These are phyloP conservation scores for Pelargonium citronellum DNA, from an alignment of 441 rosid genomes.

Conservation along the genomic window DNA sequence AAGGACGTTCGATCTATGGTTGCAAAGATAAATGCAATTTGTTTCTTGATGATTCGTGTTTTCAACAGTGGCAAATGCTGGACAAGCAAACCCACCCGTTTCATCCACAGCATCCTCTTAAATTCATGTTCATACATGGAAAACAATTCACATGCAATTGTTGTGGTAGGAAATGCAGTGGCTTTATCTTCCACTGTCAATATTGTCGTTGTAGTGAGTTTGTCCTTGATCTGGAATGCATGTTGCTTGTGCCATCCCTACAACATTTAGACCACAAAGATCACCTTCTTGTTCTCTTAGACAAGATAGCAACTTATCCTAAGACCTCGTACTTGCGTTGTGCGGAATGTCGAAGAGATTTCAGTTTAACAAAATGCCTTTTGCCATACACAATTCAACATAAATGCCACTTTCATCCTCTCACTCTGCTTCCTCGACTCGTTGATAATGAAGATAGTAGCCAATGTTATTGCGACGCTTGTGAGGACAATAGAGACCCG, in stretches of 20 bases:
- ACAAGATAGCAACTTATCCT: background rate
- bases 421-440: background rate
- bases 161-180: background rate
- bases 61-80: background rate
- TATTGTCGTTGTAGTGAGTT: background rate
- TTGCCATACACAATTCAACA: background rate
- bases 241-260: background rate
- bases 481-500: constrained; percentile 16
- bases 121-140: background rate
- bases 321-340: constrained; percentile 10
- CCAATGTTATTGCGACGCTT: constrained; percentile 24
- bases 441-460: background rate
- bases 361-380: constrained; percentile 7
- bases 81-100: background rate
- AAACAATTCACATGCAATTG: background rate
- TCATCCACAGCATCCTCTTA: background rate
- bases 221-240: background rate
- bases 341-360: background rate
- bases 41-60: background rate
- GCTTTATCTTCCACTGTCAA: background rate
- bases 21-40: background rate
- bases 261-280: background rate
- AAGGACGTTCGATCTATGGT: background rate
- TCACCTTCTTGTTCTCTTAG: background rate
- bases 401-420: constrained; percentile 13